Evolutionary conservation across 139 green algal genomes (phyloP), one percentile per base, ranked within the genome.

Genomic region (Asterochloris sp.): DNA sequence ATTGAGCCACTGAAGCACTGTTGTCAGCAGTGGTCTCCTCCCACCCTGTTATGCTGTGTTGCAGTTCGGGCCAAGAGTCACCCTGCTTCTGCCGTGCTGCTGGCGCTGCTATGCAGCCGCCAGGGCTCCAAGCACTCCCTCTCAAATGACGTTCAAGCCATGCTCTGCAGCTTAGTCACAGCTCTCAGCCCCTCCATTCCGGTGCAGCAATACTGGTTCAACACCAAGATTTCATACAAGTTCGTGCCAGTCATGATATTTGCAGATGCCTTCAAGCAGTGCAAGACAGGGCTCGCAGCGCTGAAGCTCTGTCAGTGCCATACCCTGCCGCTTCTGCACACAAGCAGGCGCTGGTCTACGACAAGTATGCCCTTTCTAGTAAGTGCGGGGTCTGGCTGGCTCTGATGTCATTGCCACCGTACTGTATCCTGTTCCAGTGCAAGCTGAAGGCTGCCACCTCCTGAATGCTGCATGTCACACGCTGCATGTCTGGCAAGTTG

Each of bases 171-270:
- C n/a, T 12, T 73, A 13, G 17, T 47, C 23, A 66, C 23, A 21
- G 10, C 28, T 26, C n/a, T 60, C 16, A 14, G 12, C 0, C 61
- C 28, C 21, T 54, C 19, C 11, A 63, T 21, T 62, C 10, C 78
- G 24, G n/a, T 84, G 85, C 63, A 85, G 83, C 83, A 89, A 78
- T 88, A 88, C 74, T 88, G 83, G 83, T 13, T 69, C 24, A 62
- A 64, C 19, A 21, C 62, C 21, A 38, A 61, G 38, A 54, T 6
- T 15, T 12, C 62, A n/a, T 88, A 85, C n/a, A 21, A 67, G 19
- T 90, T 78, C 74, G 69, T 90, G 60, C 79, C 84, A 54, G 82
- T 90, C n/a, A n/a, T 60, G 24, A 10, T 68, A 26, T 85, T 90
- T 21, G 62, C 78, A n/a, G 74, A 82, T 11, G 87, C 87, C 12